These are phyloP conservation scores for Leccinum uliginosum DNA, from an alignment of 768 basidiomycete species.

Conservation along the genomic window DNA sequence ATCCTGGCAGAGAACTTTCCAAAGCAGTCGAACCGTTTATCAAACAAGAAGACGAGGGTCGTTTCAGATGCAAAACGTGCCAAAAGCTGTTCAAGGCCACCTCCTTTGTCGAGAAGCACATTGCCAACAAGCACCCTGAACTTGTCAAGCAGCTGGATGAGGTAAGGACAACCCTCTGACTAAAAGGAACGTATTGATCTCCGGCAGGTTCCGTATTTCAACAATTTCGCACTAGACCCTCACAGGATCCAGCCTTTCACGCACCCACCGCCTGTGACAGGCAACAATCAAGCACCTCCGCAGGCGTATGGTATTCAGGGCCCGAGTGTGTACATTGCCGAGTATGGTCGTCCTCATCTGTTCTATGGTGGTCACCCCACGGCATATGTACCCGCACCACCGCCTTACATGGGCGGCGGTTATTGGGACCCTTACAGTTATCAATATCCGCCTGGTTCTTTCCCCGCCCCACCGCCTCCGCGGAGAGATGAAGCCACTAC, in stretches of 20 bases:
- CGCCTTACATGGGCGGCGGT: constrained; percentile 36
- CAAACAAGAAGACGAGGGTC: constrained; percentile 95
- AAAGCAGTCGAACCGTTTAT: constrained; percentile 76
- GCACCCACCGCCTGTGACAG: constrained; percentile 65
- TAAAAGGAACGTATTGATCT: constrained; percentile 14
- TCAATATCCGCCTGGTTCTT: constrained; percentile 36
- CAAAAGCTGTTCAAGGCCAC: constrained; percentile 97
- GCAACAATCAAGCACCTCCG: constrained; percentile 73
- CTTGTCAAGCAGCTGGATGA: constrained; percentile 80
- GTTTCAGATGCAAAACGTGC: constrained; percentile 95
- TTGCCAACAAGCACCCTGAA: constrained; percentile 91
- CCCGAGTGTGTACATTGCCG: constrained; percentile 46
- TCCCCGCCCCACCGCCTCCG: constrained; percentile 35
- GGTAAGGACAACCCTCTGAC: constrained; percentile 41
- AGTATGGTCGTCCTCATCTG: constrained; percentile 38
- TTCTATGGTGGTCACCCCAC: constrained; percentile 38
- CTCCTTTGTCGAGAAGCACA: constrained; percentile 96
- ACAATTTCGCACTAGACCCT: constrained; percentile 95
- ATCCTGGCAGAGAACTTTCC: constrained; percentile 61
- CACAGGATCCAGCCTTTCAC: constrained; percentile 84
- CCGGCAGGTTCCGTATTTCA: constrained; percentile 79
- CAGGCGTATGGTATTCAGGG: constrained; percentile 82
- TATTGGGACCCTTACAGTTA: constrained; percentile 47
- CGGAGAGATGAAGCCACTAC: constrained; percentile 57
- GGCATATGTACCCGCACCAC: constrained; percentile 33